phyloP scores from a whole-genome alignment of 129 eudicot genomes.

The Centaurea solstitialis region DNA sequence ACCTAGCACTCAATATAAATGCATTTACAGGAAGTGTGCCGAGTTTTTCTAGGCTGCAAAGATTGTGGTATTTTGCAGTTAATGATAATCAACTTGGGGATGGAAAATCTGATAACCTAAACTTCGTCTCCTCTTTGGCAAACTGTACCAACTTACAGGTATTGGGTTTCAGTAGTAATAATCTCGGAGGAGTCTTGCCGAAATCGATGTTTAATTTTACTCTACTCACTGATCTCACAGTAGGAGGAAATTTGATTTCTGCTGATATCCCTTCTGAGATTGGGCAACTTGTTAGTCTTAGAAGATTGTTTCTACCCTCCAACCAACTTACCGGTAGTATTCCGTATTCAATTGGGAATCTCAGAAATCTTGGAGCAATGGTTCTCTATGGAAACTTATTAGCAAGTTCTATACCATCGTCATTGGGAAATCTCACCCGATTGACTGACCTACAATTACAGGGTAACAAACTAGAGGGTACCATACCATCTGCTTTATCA shows the following conservation, averaged over 20 bases:
- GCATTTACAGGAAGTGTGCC: slow-evolving; percentile 11
- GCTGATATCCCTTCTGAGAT: slow-evolving; percentile 19
- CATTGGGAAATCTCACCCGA: no score
- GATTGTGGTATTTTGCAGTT: background rate
- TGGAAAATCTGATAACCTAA: background rate
- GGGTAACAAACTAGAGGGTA: no score
- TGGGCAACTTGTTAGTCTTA: slow-evolving; percentile 4
- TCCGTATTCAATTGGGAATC: no score
- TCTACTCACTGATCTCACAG: background rate
- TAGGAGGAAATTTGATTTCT: background rate
- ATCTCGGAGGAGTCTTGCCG: slow-evolving; percentile 22
- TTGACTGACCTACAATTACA: no score
- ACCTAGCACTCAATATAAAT: background rate
- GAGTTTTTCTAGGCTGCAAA: background rate
- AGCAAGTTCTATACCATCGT: no score
- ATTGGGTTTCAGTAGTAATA: background rate
- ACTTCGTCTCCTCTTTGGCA: background rate
- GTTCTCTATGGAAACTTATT: no score
- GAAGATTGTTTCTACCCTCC: background rate
- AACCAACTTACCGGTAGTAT: background rate
- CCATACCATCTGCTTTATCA: no score
- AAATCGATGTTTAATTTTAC: background rate
- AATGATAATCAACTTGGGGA: background rate
- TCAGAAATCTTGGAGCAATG: no score
- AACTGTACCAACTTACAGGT: background rate